phyloP scores from a whole-genome alignment of 129 eudicot species.

The Centaurea solstitialis region DNA sequence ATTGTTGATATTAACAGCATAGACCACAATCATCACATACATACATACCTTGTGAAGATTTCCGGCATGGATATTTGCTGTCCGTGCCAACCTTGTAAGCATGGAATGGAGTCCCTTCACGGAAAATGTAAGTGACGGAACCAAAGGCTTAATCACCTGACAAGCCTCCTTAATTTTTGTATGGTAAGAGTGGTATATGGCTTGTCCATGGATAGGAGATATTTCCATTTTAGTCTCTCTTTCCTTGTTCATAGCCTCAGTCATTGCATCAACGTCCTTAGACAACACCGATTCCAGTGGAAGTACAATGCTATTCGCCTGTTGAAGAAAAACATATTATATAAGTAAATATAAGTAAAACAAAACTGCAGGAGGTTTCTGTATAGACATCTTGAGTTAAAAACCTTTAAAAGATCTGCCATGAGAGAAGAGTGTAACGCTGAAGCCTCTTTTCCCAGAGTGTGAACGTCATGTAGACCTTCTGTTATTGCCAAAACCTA shows the following conservation, averaged over 20 bases:
- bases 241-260: slow-evolving; percentile 86
- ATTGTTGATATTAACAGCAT: too few species aligned
- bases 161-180: slow-evolving; percentile 66
- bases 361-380: not conserved
- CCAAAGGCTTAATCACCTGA: slow-evolving; percentile 68
- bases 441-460: slow-evolving; percentile 92
- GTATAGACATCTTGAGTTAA: slow-evolving; percentile 8
- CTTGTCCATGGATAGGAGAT: slow-evolving; percentile 95
- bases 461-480: slow-evolving; percentile 88
- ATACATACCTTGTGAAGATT: slow-evolving; percentile 86
- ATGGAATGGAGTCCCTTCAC: slow-evolving; percentile 83
- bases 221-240: slow-evolving; percentile 77
- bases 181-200: slow-evolving; percentile 86
- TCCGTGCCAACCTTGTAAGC: slow-evolving; percentile 74
- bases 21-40: slow-evolving; percentile 16
- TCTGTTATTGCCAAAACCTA: slow-evolving; percentile 93
- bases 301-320: slow-evolving; percentile 75
- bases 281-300: slow-evolving; percentile 89
- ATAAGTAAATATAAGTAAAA: slow-evolving; percentile 7
- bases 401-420: slow-evolving; percentile 84
- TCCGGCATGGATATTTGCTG: slow-evolving; percentile 96
- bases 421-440: slow-evolving; percentile 76
- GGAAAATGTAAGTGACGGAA: slow-evolving; percentile 66
- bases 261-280: slow-evolving; percentile 94
- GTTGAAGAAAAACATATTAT: slow-evolving; percentile 22